Evolutionary conservation across 2,329 filamentous ascomycete genomes (phyloP).

Genomic region (Polychaeton citri): DNA sequence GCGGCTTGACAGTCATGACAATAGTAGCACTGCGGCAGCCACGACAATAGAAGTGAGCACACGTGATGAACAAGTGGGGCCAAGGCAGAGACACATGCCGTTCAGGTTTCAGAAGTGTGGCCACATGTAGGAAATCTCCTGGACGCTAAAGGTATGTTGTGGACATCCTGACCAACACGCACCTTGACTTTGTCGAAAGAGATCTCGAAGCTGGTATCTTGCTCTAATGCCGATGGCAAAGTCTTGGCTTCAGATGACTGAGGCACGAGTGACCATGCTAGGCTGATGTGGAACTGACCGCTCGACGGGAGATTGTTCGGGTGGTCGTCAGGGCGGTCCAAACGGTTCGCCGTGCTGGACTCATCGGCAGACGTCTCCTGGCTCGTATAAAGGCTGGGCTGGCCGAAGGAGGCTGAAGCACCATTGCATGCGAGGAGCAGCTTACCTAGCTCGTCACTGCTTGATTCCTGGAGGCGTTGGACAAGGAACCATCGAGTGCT

Average conservation of each 20-base stretch:
- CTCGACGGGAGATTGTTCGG: conserved; percentile 27
- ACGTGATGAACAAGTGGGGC: too few relatives aligned
- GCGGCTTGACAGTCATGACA: too few relatives aligned
- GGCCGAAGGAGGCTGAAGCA: conserved; percentile 44
- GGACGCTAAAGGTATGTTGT: conserved; percentile 9
- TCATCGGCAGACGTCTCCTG: conserved; percentile 4
- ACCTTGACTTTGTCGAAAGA: conserved; percentile 31
- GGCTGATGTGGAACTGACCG: conserved; percentile 63
- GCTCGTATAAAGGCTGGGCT: conserved; percentile 55
- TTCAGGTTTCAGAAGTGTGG: too few relatives aligned
- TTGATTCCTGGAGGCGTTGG: conserved; percentile 40
- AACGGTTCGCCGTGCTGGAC: too few relatives aligned
- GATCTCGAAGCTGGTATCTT: conserved; percentile 9
- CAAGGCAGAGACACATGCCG: too few relatives aligned
- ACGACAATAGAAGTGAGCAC: too few relatives aligned
- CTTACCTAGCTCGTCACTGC: conserved; percentile 24
- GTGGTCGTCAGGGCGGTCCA: conserved; percentile 11
- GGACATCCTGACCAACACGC: conserved; percentile 31
- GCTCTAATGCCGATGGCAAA: not conserved
- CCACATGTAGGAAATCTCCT: too few relatives aligned
- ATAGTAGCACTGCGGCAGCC: too few relatives aligned
- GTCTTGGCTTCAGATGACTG: not conserved
- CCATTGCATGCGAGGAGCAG: conserved; percentile 57
- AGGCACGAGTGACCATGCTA: conserved; percentile 62
- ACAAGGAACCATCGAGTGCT: conserved; percentile 73